phyloP scores from a whole-genome alignment of 495 filamentous ascomycete genomes.

The Hypoxylon trugodes region DNA sequence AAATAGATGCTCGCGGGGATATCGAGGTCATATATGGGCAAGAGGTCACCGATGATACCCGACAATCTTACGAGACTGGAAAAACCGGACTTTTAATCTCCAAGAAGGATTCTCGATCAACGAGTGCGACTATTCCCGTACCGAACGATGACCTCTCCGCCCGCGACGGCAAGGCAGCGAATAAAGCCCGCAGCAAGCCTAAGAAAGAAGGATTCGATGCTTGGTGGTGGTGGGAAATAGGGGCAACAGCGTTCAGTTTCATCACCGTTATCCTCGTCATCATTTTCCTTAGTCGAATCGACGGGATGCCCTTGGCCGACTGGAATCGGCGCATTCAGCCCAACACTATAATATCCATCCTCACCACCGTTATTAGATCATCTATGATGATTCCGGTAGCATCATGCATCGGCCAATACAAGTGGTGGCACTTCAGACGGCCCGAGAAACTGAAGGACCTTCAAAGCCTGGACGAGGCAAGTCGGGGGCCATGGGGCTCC shows the following conservation, averaged over 20 bases:
- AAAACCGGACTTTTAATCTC: too few species aligned
- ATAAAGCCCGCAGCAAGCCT: too few species aligned
- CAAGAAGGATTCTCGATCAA: too few species aligned
- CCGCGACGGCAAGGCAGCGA: too few species aligned
- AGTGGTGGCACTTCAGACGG: background rate
- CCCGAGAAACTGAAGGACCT: background rate
- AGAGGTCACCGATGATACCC: too few species aligned
- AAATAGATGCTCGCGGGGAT: too few species aligned
- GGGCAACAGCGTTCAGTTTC: conserved; percentile 7
- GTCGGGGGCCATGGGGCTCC: conserved; percentile 11
- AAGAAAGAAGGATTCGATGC: too few species aligned
- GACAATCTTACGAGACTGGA: too few species aligned
- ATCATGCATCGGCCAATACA: conserved; percentile 6
- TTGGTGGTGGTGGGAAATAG: conserved; percentile 43
- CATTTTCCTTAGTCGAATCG: conserved; percentile 1
- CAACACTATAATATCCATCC: background rate
- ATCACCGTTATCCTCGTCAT: conserved; percentile 18
- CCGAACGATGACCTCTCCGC: too few species aligned
- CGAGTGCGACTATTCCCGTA: too few species aligned
- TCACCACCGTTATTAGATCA: background rate
- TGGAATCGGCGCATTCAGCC: background rate
- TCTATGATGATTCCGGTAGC: conserved; percentile 3
- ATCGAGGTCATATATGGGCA: too few species aligned
- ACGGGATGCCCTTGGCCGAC: background rate
- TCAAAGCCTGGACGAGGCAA: conserved; percentile 3